Conservation (phyloP, 352 stramenopile genomes). For the Stramenopiles sp. region DNA sequence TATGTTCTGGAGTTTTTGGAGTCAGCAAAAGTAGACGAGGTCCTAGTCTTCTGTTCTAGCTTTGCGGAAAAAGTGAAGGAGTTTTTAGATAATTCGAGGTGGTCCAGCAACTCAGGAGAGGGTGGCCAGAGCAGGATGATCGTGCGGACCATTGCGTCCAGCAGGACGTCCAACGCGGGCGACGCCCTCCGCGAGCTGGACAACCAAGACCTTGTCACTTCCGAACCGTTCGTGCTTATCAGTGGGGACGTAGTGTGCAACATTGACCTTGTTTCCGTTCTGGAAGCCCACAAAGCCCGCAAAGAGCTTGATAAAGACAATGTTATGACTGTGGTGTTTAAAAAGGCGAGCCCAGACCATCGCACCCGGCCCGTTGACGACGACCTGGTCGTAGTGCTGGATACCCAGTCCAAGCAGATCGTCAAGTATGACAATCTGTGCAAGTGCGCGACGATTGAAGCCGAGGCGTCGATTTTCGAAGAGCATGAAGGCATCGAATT, state of each 20-base stretch:
- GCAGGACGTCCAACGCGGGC: conserved; percentile 46
- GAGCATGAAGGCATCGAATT: conserved; percentile 60
- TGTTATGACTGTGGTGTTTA: conserved; percentile 89
- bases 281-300: conserved; percentile 45
- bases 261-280: conserved; percentile 56
- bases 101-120: conserved; percentile 23
- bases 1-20: conserved; percentile 90
- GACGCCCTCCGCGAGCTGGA: conserved; percentile 90
- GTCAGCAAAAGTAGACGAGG: conserved; percentile 71
- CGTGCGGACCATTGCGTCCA: conserved; percentile 10
- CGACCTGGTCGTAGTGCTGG: conserved; percentile 51
- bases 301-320: conserved; percentile 66
- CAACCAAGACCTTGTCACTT: conserved; percentile 69
- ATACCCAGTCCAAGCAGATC: conserved; percentile 47
- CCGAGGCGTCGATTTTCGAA: conserved; percentile 36
- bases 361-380: conserved; percentile 44
- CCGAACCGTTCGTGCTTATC: conserved; percentile 90
- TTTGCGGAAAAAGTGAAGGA: conserved; percentile 58
- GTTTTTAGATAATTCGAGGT: conserved; percentile 47
- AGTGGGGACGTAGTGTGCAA: conserved; percentile 87
- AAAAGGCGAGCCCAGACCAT: conserved; percentile 44
- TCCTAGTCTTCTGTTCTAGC: conserved; percentile 77
- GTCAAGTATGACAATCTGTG: conserved; percentile 26
- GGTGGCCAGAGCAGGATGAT: neutral
- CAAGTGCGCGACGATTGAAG: conserved; percentile 36